Conservation (phyloP, 1,284 basidiomycete species). For the Irpex lacteus region DNA sequence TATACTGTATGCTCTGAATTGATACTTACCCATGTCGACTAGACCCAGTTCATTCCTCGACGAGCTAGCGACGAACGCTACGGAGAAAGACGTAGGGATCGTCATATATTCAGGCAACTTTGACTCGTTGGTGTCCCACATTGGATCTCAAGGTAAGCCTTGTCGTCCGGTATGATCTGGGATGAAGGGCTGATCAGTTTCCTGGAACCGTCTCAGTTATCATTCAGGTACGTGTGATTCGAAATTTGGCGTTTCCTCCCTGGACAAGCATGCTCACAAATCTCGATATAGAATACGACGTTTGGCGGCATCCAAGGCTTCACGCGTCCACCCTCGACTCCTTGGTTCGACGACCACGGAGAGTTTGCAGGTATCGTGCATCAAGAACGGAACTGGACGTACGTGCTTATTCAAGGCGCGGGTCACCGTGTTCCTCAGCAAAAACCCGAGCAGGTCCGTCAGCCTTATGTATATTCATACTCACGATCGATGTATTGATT, state of each 20-base stretch:
- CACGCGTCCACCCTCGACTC: conserved; percentile 55
- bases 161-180: no score
- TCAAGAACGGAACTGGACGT: conserved; percentile 23
- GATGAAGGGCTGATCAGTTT: background rate
- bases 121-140: background rate
- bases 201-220: conserved; percentile 8
- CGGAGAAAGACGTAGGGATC: background rate
- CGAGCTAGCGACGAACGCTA: conserved; percentile 57
- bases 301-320: conserved; percentile 67
- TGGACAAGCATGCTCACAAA: background rate
- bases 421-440: conserved; percentile 7
- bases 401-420: conserved; percentile 5
- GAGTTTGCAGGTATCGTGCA: conserved; percentile 26
- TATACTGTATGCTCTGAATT: background rate
- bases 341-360: conserved; percentile 33
- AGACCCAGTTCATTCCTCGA: conserved; percentile 60
- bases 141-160: background rate
- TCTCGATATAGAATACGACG: conserved; percentile 22
- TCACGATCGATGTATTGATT: background rate
- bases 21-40: background rate
- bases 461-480: no score
- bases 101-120: conserved; percentile 1
- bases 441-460: conserved; percentile 7
- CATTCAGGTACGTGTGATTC: conserved; percentile 17
- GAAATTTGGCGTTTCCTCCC: background rate